These are phyloP conservation scores for Musa itinerans DNA, from an alignment of 176 grass and related monocot genomes.

Conservation along the genomic window DNA sequence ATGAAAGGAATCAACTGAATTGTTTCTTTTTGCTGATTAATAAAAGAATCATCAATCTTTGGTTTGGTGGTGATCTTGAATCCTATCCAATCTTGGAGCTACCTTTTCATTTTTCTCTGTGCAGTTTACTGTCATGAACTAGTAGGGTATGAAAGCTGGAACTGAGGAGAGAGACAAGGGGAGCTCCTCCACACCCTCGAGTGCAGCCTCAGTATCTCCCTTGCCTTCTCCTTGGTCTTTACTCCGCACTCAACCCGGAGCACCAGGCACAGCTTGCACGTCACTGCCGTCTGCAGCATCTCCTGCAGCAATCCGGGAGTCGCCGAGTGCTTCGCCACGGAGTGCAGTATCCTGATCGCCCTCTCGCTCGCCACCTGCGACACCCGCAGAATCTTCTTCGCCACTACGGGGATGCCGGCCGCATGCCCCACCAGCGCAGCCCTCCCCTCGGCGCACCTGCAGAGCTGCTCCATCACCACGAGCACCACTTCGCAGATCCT, in stretches of 20 bases:
- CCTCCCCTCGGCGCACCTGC: conserved; percentile 8
- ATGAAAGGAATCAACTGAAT: too few relatives aligned
- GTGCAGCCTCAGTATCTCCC: conserved; percentile 12
- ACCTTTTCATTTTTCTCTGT: too few relatives aligned
- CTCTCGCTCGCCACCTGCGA: conserved; percentile 6
- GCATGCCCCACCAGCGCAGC: conserved; percentile 3
- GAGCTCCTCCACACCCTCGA: conserved; percentile 1
- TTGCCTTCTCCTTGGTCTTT: conserved; percentile 8
- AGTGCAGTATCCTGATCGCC: conserved; percentile 1
- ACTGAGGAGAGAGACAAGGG: conserved; percentile 8
- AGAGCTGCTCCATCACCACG: background rate
- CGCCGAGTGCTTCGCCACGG: conserved; percentile 3
- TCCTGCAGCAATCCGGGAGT: conserved; percentile 3
- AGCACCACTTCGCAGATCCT: background rate
- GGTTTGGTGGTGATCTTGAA: too few relatives aligned
- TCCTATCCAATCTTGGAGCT: too few relatives aligned
- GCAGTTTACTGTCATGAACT: background rate
- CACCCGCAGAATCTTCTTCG: conserved; percentile 1
- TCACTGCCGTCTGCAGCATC: conserved; percentile 9
- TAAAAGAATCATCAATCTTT: too few relatives aligned
- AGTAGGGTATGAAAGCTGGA: background rate
- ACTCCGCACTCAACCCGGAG: background rate
- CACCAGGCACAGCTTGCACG: conserved; percentile 11
- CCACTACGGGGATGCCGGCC: background rate
- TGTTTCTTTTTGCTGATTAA: too few relatives aligned